Evolutionary conservation across 2,329 filamentous ascomycete genomes (phyloP).

Genomic region (Claviceps fusiformis): DNA sequence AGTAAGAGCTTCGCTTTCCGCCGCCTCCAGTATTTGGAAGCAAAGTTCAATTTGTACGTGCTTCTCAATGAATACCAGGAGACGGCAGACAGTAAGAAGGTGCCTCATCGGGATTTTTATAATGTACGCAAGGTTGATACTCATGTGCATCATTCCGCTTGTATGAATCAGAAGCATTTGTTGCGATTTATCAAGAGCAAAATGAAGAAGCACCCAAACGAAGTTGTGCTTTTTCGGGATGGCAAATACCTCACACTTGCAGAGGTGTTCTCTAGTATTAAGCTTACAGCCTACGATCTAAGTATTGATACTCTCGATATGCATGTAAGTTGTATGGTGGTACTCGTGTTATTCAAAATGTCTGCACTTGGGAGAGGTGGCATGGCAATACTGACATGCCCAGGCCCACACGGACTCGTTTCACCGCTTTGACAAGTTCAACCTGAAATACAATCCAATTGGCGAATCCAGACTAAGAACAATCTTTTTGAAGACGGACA

Average conservation of each 20-base stretch:
- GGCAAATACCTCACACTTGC: constrained; percentile 80
- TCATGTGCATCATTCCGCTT: constrained; percentile 96
- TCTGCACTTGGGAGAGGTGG: background rate
- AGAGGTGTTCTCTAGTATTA: constrained; percentile 95
- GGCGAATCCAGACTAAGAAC: constrained; percentile 89
- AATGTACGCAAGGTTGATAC: constrained; percentile 98
- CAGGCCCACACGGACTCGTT: constrained; percentile 94
- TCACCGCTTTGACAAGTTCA: constrained; percentile 99
- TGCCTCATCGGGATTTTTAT: constrained; percentile 97
- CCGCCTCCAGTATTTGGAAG: constrained; percentile 86
- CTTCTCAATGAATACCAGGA: constrained; percentile 96
- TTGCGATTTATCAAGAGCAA: constrained; percentile 99
- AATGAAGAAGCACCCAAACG: constrained; percentile 96
- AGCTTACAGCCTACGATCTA: constrained; percentile 89
- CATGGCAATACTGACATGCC: background rate
- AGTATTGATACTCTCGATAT: constrained; percentile 98
- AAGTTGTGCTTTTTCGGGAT: constrained; percentile 84
- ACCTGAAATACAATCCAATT: constrained; percentile 95
- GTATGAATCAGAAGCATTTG: constrained; percentile 99
- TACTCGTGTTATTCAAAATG: background rate
- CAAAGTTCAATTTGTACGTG: constrained; percentile 89
- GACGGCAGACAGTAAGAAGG: constrained; percentile 92
- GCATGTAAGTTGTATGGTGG: constrained; percentile 51
- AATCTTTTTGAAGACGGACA: constrained; percentile 99
- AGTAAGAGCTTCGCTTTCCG: constrained; percentile 96